Evolutionary conservation across 768 basidiomycete genomes (phyloP).

Genomic region (Panus rudis): DNA sequence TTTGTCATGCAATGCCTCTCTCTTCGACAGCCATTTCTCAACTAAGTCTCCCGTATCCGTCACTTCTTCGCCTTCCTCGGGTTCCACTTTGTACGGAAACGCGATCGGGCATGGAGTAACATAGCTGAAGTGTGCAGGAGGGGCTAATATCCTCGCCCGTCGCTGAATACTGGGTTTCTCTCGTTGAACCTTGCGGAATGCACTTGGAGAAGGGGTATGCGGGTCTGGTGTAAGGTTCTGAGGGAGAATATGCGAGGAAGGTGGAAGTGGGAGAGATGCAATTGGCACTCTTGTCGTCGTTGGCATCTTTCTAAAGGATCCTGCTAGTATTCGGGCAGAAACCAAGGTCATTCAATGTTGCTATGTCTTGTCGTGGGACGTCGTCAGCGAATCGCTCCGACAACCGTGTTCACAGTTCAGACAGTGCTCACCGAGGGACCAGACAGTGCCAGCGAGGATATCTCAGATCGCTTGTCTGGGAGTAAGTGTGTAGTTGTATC

Average conservation of each 20-base stretch:
- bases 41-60: conserved; percentile 54
- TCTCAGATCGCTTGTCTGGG: no score
- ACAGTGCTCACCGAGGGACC: no score
- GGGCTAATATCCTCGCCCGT: conserved; percentile 53
- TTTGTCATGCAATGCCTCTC: conserved; percentile 47
- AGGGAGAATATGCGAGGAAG: conserved; percentile 31
- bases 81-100: conserved; percentile 75
- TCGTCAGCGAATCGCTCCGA: no score
- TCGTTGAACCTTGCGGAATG: conserved; percentile 44
- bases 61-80: conserved; percentile 38
- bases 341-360: no score
- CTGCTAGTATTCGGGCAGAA: not conserved
- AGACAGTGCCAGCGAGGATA: no score
- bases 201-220: conserved; percentile 41
- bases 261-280: conserved; percentile 48
- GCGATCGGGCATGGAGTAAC: conserved; percentile 75
- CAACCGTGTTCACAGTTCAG: no score
- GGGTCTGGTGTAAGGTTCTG: conserved; percentile 55
- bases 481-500: no score
- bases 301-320: conserved; percentile 12
- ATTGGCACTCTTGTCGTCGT: conserved; percentile 31
- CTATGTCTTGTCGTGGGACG: no score
- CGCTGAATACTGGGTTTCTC: conserved; percentile 61
- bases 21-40: conserved; percentile 67
- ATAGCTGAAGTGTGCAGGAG: conserved; percentile 66